Conservation (phyloP, 352 stramenopile genomes). For the Phytopythium vexans region DNA sequence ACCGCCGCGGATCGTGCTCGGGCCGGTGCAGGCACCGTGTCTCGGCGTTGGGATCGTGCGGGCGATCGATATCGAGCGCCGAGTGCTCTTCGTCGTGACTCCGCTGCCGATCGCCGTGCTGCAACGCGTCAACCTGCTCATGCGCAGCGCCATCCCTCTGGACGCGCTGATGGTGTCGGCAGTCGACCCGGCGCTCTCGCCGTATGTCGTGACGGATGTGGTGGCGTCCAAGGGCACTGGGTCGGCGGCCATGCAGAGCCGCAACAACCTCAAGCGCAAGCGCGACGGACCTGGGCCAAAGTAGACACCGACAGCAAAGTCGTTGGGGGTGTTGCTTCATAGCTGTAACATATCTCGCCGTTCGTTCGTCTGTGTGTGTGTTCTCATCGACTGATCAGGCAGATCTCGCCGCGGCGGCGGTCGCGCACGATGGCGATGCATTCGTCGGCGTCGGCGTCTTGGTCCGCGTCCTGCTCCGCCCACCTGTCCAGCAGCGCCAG, state of each 20-base stretch:
- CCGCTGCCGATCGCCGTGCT: conserved; percentile 53
- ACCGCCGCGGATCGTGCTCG: conserved; percentile 55
- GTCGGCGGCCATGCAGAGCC: conserved; percentile 76
- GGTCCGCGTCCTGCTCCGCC: conserved; percentile 11
- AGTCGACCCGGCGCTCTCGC: conserved; percentile 32
- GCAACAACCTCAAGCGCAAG: conserved; percentile 88
- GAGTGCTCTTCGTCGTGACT: conserved; percentile 63
- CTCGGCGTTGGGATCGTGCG: conserved; percentile 68
- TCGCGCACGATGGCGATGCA: conserved; percentile 36
- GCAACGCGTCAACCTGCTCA: conserved; percentile 65
- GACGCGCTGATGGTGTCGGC: conserved; percentile 51
- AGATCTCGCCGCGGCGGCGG: conserved; percentile 41
- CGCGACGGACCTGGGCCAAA: conserved; percentile 27
- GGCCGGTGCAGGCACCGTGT: conserved; percentile 54
- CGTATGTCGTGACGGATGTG: conserved; percentile 71
- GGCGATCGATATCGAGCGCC: conserved; percentile 45
- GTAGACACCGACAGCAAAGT: background rate
- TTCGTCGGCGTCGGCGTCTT: conserved; percentile 28
- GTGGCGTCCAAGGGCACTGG: conserved; percentile 70
- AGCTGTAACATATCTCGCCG: conserved; percentile 1
- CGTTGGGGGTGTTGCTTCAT: background rate
- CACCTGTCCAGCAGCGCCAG: conserved; percentile 14
- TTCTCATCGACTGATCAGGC: conserved; percentile 41
- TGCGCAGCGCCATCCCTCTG: conserved; percentile 64
- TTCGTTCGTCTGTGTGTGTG: conserved; percentile 1